phyloP scores from a whole-genome alignment of 495 filamentous ascomycete genomes.

The Daldinia childiae region DNA sequence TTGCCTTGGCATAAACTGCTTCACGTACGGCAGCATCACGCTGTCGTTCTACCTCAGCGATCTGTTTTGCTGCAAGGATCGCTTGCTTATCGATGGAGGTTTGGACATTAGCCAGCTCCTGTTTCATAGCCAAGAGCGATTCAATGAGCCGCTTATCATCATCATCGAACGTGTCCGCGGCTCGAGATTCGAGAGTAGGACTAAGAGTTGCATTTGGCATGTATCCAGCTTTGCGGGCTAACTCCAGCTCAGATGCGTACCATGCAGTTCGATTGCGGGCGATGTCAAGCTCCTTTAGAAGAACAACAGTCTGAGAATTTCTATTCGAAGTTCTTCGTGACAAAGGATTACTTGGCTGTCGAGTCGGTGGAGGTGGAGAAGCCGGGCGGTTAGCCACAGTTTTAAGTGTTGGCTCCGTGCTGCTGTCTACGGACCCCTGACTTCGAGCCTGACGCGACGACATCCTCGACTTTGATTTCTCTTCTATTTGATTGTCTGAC shows the following conservation, averaged over 20 bases:
- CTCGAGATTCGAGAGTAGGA: conserved; percentile 78
- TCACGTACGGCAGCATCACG: conserved; percentile 91
- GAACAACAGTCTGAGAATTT: conserved; percentile 67
- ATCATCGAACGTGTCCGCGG: conserved; percentile 80
- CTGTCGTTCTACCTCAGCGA: conserved; percentile 93
- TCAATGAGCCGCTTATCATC: conserved; percentile 93
- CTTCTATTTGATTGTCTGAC: conserved; percentile 36
- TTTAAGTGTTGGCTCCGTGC: conserved; percentile 56
- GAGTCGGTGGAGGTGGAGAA: conserved; percentile 62
- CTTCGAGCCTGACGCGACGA: conserved; percentile 50
- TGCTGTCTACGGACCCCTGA: conserved; percentile 62
- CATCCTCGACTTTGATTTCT: conserved; percentile 46
- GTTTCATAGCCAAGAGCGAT: conserved; percentile 88
- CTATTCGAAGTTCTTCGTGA: conserved; percentile 59
- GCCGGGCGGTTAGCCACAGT: conserved; percentile 54
- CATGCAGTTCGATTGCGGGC: conserved; percentile 89
- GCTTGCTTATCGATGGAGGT: conserved; percentile 86
- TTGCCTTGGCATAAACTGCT: conserved; percentile 93
- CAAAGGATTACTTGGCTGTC: conserved; percentile 62
- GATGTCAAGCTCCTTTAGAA: conserved; percentile 84
- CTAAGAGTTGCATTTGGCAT: conserved; percentile 74
- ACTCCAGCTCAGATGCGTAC: conserved; percentile 93
- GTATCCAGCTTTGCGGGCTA: conserved; percentile 90
- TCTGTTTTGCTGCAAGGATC: conserved; percentile 80
- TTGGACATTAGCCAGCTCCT: conserved; percentile 85